Evolutionary conservation across 805 yeast species (phyloP).

Genomic region (Nadsonia fulvescens): DNA sequence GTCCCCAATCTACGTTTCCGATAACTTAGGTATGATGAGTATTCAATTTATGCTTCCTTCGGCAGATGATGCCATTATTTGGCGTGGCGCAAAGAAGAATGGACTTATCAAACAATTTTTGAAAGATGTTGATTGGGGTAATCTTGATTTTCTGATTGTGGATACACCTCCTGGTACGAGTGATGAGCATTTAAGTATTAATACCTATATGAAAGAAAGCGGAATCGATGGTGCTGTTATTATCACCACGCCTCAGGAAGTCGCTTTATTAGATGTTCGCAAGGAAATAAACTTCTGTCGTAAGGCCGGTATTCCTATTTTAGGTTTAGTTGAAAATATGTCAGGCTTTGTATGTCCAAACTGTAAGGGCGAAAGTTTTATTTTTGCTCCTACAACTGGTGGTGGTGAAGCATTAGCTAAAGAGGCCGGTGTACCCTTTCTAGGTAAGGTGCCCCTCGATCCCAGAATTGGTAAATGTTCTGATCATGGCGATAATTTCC

Average conservation of each 20-base stretch:
- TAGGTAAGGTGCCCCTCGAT: conserved; percentile 90
- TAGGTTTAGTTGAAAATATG: conserved; percentile 95
- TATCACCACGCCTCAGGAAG: conserved; percentile 96
- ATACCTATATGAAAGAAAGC: conserved; percentile 68
- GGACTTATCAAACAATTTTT: conserved; percentile 84
- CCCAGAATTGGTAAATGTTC: conserved; percentile 85
- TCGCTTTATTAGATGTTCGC: conserved; percentile 82
- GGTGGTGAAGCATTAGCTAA: conserved; percentile 78
- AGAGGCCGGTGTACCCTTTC: conserved; percentile 58
- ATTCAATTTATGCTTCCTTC: conserved; percentile 90
- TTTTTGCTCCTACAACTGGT: conserved; percentile 91
- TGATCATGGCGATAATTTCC: conserved; percentile 69
- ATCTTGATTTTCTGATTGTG: conserved; percentile 59
- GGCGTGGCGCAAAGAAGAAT: conserved; percentile 96
- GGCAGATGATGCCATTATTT: conserved; percentile 81
- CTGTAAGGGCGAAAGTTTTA: conserved; percentile 77
- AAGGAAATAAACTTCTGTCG: conserved; percentile 90
- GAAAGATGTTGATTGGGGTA: conserved; percentile 91
- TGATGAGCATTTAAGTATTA: conserved; percentile 87
- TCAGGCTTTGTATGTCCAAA: conserved; percentile 95
- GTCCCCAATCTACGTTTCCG: conserved; percentile 93
- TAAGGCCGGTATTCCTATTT: conserved; percentile 68
- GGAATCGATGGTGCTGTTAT: conserved; percentile 92
- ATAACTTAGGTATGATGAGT: conserved; percentile 87
- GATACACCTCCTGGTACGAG: conserved; percentile 99